These are phyloP conservation scores for Nakazawaea holstii DNA, from an alignment of 805 yeast genomes.

Conservation along the genomic window DNA sequence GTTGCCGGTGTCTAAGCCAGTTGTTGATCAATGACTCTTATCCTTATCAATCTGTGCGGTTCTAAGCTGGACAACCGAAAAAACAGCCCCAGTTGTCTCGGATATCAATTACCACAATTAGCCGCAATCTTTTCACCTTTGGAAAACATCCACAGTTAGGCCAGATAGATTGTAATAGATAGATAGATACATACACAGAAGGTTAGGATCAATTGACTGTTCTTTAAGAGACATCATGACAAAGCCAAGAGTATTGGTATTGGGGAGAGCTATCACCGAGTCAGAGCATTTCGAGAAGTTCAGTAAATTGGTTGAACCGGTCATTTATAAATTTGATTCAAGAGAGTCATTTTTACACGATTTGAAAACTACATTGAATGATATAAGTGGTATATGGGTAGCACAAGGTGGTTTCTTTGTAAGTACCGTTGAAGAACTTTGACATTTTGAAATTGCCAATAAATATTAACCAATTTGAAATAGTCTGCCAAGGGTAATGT, in stretches of 20 bases:
- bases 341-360: constrained; percentile 34
- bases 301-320: constrained; percentile 29
- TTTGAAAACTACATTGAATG: constrained; percentile 30
- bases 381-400: constrained; percentile 49
- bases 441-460: too few relatives aligned
- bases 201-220: too few relatives aligned
- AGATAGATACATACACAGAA: too few relatives aligned
- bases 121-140: neutral
- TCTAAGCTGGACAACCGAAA: neutral
- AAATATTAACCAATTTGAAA: constrained; percentile 28
- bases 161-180: too few relatives aligned
- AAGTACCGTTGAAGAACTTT: constrained; percentile 41
- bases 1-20: neutral
- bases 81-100: neutral
- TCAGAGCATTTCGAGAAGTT: constrained; percentile 33
- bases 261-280: constrained; percentile 35
- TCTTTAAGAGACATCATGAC: constrained; percentile 11
- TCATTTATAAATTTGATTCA: constrained; percentile 29
- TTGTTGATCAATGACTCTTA: neutral
- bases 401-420: constrained; percentile 46
- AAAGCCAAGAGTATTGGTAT: constrained; percentile 35
- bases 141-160: too few relatives aligned
- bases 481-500: constrained; percentile 26
- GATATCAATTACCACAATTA: neutral
- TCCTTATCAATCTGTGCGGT: neutral